Evolutionary conservation across 2,329 filamentous ascomycete genomes (phyloP).

Genomic region (Colletotrichum liriopes): DNA sequence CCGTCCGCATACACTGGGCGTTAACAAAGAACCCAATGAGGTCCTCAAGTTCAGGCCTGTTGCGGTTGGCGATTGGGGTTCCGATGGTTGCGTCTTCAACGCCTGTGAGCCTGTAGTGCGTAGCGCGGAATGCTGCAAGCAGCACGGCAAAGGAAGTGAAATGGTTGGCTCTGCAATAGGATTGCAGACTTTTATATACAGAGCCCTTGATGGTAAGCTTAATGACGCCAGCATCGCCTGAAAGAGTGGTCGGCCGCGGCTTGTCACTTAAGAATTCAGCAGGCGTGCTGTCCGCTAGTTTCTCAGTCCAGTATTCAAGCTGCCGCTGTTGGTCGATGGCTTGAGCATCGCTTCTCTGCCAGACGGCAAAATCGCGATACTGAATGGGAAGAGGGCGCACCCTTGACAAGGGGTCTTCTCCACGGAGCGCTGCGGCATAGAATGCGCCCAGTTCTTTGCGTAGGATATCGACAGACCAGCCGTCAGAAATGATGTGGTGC

Average conservation of each 20-base stretch:
- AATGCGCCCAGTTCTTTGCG: conserved; percentile 44
- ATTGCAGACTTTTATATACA: conserved; percentile 30
- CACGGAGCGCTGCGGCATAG: conserved; percentile 43
- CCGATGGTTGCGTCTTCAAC: conserved; percentile 46
- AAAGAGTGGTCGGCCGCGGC: conserved; percentile 13
- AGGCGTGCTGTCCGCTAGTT: conserved; percentile 41
- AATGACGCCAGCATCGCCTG: conserved; percentile 29
- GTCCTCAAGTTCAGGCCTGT: conserved; percentile 29
- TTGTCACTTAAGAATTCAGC: conserved; percentile 30
- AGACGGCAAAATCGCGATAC: conserved; percentile 47
- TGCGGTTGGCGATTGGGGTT: conserved; percentile 19
- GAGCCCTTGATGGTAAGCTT: conserved; percentile 22
- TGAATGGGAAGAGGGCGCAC: conserved; percentile 45
- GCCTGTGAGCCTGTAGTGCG: conserved; percentile 49
- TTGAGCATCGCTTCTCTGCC: conserved; percentile 45
- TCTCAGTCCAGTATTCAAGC: conserved; percentile 46
- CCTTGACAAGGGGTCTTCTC: conserved; percentile 38
- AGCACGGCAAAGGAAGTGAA: conserved; percentile 44
- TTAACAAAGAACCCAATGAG: conserved; percentile 48
- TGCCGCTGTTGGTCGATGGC: conserved; percentile 41
- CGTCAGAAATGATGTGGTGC: conserved; percentile 51
- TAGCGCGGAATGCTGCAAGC: conserved; percentile 46
- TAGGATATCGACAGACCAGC: conserved; percentile 49
- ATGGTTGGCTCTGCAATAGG: conserved; percentile 36
- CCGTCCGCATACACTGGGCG: conserved; percentile 46